Evolutionary conservation across 1,284 basidiomycete genomes (phyloP).

Genomic region (Leccinum subrobustum): DNA sequence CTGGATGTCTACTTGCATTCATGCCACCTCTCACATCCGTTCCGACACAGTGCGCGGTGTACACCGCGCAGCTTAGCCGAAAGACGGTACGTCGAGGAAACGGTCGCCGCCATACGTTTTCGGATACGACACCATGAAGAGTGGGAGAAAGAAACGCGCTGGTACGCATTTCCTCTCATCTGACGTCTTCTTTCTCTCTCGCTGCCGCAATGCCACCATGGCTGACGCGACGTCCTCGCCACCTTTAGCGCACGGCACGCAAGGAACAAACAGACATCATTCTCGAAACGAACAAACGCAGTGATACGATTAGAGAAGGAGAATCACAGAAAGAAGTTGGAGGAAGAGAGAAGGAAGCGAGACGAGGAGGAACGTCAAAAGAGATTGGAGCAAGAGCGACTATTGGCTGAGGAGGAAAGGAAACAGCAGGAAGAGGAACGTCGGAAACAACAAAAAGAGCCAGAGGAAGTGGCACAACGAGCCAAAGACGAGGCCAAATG

Average conservation of each 20-base stretch:
- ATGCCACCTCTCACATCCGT: background rate
- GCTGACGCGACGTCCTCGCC: background rate
- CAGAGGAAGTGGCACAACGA: constrained; percentile 40
- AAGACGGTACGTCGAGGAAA: constrained; percentile 58
- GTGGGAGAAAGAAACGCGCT: constrained; percentile 74
- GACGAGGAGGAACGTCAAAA: constrained; percentile 49
- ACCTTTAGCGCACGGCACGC: constrained; percentile 55
- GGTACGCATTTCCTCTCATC: constrained; percentile 42
- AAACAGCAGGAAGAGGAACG: constrained; percentile 36
- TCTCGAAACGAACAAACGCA: constrained; percentile 37
- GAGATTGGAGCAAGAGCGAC: constrained; percentile 40
- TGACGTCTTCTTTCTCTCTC: background rate
- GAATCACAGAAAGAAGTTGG: constrained; percentile 49
- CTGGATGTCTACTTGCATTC: background rate
- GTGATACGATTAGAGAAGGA: constrained; percentile 67
- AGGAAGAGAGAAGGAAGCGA: constrained; percentile 47
- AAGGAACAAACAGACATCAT: constrained; percentile 47
- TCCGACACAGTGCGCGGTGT: constrained; percentile 17
- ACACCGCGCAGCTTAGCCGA: constrained; percentile 41
- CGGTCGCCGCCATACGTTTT: constrained; percentile 66
- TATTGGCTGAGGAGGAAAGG: constrained; percentile 32
- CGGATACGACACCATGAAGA: constrained; percentile 69
- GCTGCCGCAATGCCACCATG: background rate
- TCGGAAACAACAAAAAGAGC: constrained; percentile 38
- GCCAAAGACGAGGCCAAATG: constrained; percentile 32